Base-by-base conservation (phyloP, 257 asterid genomes). In the Capsicum baccatum region DNA sequence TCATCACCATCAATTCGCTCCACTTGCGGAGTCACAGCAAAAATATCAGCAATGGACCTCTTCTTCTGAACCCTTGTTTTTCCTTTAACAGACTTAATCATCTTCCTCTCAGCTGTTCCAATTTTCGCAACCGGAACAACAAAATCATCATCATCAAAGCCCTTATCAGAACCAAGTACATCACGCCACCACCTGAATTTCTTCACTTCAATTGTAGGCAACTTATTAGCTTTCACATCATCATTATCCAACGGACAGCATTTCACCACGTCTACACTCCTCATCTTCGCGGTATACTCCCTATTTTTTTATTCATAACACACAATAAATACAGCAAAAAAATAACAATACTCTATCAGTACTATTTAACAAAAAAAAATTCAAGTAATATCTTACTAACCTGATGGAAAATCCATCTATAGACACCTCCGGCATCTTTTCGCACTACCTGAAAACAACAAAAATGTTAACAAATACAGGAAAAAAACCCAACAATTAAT, bases 211-310 rank as follows among this genome's bases (percentile, higher is more conserved):
- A 94, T 92, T 0, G 97, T 92, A 79, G 98, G 95, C 67, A 94
- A 91, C 84, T 86, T 26, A 26, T 26, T 67, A 3, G 94, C 87
- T 62, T 83, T 82, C 9, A 89, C 88, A 56, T 84, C 74, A 44
- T 86, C 88, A 33, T 87, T 90, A 85, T 87, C 92, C 81, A 94
- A 94, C 19, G 98, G 98, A 95, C 98, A 94, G 92, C 94, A 91
- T 58, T 91, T 88, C 84, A 79, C 91, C 92, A 92, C 92, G 92
- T 92, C 86, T 58, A 88, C 86, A 39, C 90, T 88, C 86, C 98
- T 91, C 97, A 89, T 90, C 90, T 90, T 83, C 56, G 94, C 89
- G 13, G 89, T 85, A 84, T 91, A 92, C 90, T 91, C 97, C 64
- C 98, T 94, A 67, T 48, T 80, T 2, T 13, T 11, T 63, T 39